A percentile compares a stretch with the other conserved stretches of the same genome.
These are phyloP conservation scores for Blastobotrys elegans DNA, from an alignment of 1,139 yeast species.

Conservation along the genomic window DNA sequence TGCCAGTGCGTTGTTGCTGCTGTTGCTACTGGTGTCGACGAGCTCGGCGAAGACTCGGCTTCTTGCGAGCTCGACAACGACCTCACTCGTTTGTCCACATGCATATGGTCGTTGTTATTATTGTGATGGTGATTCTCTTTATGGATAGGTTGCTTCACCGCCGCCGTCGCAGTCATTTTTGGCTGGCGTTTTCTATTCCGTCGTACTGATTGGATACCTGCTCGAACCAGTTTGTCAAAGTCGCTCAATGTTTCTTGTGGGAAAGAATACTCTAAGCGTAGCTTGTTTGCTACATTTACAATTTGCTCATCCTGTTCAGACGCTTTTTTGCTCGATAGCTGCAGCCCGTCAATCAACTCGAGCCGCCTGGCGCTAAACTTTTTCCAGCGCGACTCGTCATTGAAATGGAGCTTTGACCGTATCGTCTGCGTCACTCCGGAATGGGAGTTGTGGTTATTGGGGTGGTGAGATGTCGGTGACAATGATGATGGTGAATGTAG, in stretches of 20 bases:
- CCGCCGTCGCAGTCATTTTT: too few relatives aligned
- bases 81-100: conserved; percentile 1
- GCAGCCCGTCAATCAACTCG: conserved; percentile 78
- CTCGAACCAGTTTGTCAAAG: conserved; percentile 84
- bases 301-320: conserved; percentile 87
- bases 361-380: conserved; percentile 81
- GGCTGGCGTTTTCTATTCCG: conserved; percentile 58
- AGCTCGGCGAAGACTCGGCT: neutral
- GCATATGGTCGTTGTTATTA: neutral
- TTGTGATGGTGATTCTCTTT: too few relatives aligned
- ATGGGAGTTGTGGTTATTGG: neutral
- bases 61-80: neutral
- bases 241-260: conserved; percentile 55
- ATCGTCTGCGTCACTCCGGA: conserved; percentile 57
- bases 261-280: conserved; percentile 73
- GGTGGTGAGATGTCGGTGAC: neutral
- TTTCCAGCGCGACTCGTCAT: conserved; percentile 82
- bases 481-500: too few relatives aligned
- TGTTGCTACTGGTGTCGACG: neutral
- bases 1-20: conserved; percentile 5
- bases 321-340: conserved; percentile 75
- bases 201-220: conserved; percentile 81
- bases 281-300: conserved; percentile 64
- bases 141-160: conserved; percentile 7
- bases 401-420: conserved; percentile 65